phyloP scores from a whole-genome alignment of 306 rosid genomes.

The Sophora flavescens region DNA sequence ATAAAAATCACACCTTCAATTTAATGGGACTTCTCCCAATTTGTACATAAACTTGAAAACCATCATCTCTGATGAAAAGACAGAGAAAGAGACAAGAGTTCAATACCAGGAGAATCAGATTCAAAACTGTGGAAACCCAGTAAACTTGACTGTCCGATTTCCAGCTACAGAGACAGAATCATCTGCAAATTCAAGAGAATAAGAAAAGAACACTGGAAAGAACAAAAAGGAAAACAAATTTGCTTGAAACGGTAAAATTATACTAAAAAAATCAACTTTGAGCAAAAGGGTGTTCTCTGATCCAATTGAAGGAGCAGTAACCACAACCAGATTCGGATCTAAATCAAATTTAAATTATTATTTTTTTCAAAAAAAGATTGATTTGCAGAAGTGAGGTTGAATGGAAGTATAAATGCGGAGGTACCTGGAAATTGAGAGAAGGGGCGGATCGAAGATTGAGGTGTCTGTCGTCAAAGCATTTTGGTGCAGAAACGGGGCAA shows the following conservation, averaged over 20 bases:
- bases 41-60: slow-evolving; percentile 42
- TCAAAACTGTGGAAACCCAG: slow-evolving; percentile 35
- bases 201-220: slow-evolving; percentile 22
- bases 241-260: slow-evolving; percentile 19
- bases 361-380: not conserved
- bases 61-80: slow-evolving; percentile 37
- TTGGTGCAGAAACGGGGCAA: slow-evolving; percentile 48
- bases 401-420: slow-evolving; percentile 31
- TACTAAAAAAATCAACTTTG: slow-evolving; percentile 5
- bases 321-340: slow-evolving; percentile 50
- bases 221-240: slow-evolving; percentile 4
- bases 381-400: slow-evolving; percentile 12
- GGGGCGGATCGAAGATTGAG: slow-evolving; percentile 49
- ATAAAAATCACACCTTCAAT: slow-evolving; percentile 22
- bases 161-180: slow-evolving; percentile 49
- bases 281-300: slow-evolving; percentile 47
- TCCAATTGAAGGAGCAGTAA: slow-evolving; percentile 46
- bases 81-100: slow-evolving; percentile 18
- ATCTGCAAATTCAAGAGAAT: slow-evolving; percentile 56
- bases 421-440: slow-evolving; percentile 55
- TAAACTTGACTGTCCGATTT: slow-evolving; percentile 40
- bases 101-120: slow-evolving; percentile 47
- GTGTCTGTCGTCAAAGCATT: slow-evolving; percentile 52
- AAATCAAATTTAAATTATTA: not conserved
- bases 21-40: slow-evolving; percentile 13